Percentiles rank a stretch among this genome's conserved stretches.
phyloP scores from a whole-genome alignment of 108 stramenopile genomes.

The Cyclotella atomus region DNA sequence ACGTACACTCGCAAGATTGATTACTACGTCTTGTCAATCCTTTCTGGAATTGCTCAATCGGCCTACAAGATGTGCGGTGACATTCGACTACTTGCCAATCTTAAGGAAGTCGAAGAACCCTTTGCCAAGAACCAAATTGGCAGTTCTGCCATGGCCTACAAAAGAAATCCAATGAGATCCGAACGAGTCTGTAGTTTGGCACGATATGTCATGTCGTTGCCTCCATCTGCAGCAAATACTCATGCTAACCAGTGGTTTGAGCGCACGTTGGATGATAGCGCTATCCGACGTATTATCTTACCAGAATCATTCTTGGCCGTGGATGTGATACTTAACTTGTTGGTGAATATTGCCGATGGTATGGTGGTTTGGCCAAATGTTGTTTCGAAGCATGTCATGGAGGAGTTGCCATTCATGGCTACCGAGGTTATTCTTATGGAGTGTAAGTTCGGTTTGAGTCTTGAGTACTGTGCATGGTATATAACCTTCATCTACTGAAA shows the following conservation, averaged over 20 bases:
- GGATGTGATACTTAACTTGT: constrained; percentile 94
- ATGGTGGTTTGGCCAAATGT: constrained; percentile 98
- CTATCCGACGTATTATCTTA: constrained; percentile 95
- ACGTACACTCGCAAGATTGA: constrained; percentile 99
- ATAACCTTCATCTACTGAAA: background rate
- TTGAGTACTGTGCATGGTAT: background rate
- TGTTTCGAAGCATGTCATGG: constrained; percentile 91
- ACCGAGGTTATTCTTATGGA: constrained; percentile 99
- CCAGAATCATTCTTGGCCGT: constrained; percentile 96
- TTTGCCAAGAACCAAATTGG: constrained; percentile 97
- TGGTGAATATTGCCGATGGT: constrained; percentile 95
- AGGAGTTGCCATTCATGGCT: constrained; percentile 99
- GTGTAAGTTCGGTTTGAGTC: constrained; percentile 63
- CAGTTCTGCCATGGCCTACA: constrained; percentile 97
- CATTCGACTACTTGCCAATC: constrained; percentile 95
- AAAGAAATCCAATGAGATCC: constrained; percentile 95
- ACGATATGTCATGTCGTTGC: constrained; percentile 94
- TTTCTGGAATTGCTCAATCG: constrained; percentile 94
- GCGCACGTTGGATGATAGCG: constrained; percentile 98
- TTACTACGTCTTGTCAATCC: constrained; percentile 83
- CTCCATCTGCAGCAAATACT: constrained; percentile 92
- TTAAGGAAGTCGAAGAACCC: constrained; percentile 97
- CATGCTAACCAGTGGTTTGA: constrained; percentile 99
- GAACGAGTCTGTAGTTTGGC: constrained; percentile 95
- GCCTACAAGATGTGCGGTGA: constrained; percentile 99